A percentile compares a stretch with the other conserved stretches of the same genome.
These are phyloP conservation scores for Colletotrichum zoysiae DNA, from an alignment of 2,329 filamentous ascomycete genomes.

Conservation along the genomic window DNA sequence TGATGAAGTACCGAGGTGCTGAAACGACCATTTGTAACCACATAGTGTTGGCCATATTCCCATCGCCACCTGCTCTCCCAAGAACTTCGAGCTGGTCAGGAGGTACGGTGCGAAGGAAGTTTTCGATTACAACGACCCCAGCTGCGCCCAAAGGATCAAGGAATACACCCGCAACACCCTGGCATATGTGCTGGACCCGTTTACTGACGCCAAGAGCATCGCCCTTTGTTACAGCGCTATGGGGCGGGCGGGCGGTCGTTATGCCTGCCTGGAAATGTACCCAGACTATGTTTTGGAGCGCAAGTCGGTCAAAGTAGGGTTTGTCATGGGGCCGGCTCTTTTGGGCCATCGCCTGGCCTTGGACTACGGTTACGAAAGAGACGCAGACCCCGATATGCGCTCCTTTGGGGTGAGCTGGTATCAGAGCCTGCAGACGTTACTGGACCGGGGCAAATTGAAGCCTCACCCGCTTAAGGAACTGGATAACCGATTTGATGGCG, in stretches of 20 bases:
- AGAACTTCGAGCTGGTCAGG: constrained; percentile 56
- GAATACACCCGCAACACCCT: constrained; percentile 54
- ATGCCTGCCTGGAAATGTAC: constrained; percentile 18
- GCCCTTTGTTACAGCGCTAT: constrained; percentile 54
- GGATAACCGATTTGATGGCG: background rate
- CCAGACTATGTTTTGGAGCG: constrained; percentile 5
- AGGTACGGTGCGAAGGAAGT: constrained; percentile 56
- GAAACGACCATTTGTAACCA: background rate
- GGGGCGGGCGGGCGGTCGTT: constrained; percentile 43
- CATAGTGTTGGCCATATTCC: constrained; percentile 28
- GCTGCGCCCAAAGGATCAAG: constrained; percentile 45
- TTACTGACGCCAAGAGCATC: constrained; percentile 49
- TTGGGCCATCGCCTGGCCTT: constrained; percentile 10
- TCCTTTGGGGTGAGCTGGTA: constrained; percentile 7
- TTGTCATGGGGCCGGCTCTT: constrained; percentile 9
- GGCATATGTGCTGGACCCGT: constrained; percentile 54
- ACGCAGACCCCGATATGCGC: background rate
- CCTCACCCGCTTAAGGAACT: constrained; percentile 7
- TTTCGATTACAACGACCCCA: constrained; percentile 59
- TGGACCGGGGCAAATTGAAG: background rate
- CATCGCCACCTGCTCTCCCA: constrained; percentile 56
- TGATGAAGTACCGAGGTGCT: background rate
- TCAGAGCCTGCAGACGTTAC: background rate
- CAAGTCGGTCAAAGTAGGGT: background rate
- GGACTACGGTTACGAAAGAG: constrained; percentile 12